Percentiles rank a stretch among this genome's conserved stretches.
These are phyloP conservation scores for Toxicodendron radicans DNA, from an alignment of 345 rosid genomes.

Conservation along the genomic window DNA sequence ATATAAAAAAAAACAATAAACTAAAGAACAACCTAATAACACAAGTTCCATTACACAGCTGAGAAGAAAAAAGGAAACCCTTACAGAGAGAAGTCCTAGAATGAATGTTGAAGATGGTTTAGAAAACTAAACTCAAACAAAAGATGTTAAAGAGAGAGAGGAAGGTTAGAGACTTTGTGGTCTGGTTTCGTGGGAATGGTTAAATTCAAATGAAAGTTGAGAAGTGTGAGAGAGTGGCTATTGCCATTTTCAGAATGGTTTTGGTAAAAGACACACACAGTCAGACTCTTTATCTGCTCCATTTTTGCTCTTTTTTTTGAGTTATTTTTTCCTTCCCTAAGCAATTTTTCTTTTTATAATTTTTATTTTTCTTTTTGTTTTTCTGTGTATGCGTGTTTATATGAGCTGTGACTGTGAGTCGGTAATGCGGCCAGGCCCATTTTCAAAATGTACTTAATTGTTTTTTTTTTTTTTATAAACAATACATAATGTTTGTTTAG, in stretches of 20 bases:
- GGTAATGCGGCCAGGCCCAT: no score
- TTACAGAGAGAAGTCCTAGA: slow-evolving; percentile 4
- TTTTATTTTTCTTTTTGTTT: not conserved
- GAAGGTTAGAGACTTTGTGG: not conserved
- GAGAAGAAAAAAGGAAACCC: slow-evolving; percentile 29
- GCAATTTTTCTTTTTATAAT: not conserved
- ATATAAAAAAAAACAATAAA: not conserved
- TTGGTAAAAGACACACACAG: slow-evolving; percentile 9
- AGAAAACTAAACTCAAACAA: not conserved
- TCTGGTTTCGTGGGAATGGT: slow-evolving; percentile 12
- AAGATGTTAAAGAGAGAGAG: not conserved
- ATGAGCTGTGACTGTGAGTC: no score
- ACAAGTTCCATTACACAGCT: slow-evolving; percentile 19
- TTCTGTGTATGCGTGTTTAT: no score
- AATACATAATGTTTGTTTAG: no score
- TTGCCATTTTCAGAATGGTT: slow-evolving; percentile 27
- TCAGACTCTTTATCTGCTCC: slow-evolving; percentile 30
- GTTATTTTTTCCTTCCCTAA: not conserved
- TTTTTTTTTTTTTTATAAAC: no score
- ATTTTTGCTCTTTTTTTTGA: slow-evolving; percentile 13
- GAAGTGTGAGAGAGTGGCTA: not conserved
- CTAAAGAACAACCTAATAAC: slow-evolving; percentile 5
- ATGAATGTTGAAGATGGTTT: not conserved
- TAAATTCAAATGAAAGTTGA: slow-evolving; percentile 2
- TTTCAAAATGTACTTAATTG: no score